phyloP scores from a whole-genome alignment of 345 rosid genomes.

The Citrus glauca region DNA sequence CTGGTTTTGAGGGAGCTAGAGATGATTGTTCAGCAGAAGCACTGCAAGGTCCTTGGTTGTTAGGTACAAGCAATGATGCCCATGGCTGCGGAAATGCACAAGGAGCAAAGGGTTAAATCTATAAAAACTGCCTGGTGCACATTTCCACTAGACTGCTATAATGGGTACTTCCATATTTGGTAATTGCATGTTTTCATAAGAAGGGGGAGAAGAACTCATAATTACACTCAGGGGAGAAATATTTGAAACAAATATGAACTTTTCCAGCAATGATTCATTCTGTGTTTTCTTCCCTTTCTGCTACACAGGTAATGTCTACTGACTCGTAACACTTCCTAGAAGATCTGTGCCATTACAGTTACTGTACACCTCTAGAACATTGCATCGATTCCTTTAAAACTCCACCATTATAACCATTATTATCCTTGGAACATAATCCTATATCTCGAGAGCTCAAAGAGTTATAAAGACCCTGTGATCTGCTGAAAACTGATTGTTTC shows the following conservation, averaged over 20 bases:
- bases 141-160: not conserved
- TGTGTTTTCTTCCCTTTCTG: not conserved
- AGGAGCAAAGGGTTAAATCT: slow-evolving; percentile 5
- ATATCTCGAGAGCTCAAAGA: not conserved
- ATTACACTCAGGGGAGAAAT: not conserved
- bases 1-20: slow-evolving; percentile 22
- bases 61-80: slow-evolving; percentile 17
- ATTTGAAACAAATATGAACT: not conserved
- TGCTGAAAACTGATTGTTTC: not conserved
- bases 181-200: not conserved
- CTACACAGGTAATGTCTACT: not conserved
- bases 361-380: not conserved
- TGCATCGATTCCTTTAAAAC: not conserved
- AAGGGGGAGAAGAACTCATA: not conserved
- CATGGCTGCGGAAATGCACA: slow-evolving; percentile 22
- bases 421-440: not conserved
- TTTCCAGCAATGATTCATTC: not conserved
- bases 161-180: too few species aligned
- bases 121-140: not conserved
- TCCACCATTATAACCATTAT: not conserved
- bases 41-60: slow-evolving; percentile 27
- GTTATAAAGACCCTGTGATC: not conserved
- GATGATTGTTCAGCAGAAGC: slow-evolving; percentile 26
- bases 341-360: not conserved
- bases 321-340: not conserved